Evolutionary conservation across 805 yeast species (phyloP).

Genomic region (Nakazawaea holstii): DNA sequence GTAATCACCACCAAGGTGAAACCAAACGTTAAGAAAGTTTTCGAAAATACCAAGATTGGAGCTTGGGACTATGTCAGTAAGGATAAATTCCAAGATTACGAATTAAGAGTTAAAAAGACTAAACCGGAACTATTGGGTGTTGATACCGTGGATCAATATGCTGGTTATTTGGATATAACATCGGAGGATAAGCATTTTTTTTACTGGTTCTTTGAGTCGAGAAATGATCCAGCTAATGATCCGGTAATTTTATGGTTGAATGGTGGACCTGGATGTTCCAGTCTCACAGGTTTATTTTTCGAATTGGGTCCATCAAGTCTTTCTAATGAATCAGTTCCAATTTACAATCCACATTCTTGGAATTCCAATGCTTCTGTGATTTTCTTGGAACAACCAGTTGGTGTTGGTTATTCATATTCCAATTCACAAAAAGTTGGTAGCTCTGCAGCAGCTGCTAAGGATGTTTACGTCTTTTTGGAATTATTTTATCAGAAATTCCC

Average conservation of each 20-base stretch:
- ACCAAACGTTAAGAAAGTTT: slow-evolving; percentile 1
- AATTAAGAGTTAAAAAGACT: slow-evolving; percentile 54
- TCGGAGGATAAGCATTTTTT: slow-evolving; percentile 87
- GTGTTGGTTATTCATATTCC: slow-evolving; percentile 75
- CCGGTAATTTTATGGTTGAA: slow-evolving; percentile 87
- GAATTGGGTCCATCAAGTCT: slow-evolving; percentile 82
- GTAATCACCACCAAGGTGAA: neutral
- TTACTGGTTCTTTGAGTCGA: slow-evolving; percentile 77
- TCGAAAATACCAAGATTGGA: neutral
- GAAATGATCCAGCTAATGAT: slow-evolving; percentile 82
- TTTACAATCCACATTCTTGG: slow-evolving; percentile 76
- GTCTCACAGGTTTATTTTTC: slow-evolving; percentile 79
- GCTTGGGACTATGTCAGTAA: slow-evolving; percentile 6
- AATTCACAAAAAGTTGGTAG: slow-evolving; percentile 53
- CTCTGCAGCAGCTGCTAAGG: slow-evolving; percentile 80
- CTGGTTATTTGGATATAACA: slow-evolving; percentile 77
- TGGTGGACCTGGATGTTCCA: slow-evolving; percentile 95
- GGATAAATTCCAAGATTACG: slow-evolving; percentile 34
- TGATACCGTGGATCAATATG: slow-evolving; percentile 75
- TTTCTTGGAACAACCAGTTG: slow-evolving; percentile 85
- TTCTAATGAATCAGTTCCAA: slow-evolving; percentile 54
- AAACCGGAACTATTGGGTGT: slow-evolving; percentile 68
- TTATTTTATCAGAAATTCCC: slow-evolving; percentile 74
- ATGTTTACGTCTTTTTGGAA: slow-evolving; percentile 73
- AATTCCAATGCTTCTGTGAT: slow-evolving; percentile 79